Percentiles rank a stretch among this genome's conserved stretches.
Conservation (phyloP, 768 basidiomycete genomes). For the Pseudohyphozyma bogoriensis region DNA sequence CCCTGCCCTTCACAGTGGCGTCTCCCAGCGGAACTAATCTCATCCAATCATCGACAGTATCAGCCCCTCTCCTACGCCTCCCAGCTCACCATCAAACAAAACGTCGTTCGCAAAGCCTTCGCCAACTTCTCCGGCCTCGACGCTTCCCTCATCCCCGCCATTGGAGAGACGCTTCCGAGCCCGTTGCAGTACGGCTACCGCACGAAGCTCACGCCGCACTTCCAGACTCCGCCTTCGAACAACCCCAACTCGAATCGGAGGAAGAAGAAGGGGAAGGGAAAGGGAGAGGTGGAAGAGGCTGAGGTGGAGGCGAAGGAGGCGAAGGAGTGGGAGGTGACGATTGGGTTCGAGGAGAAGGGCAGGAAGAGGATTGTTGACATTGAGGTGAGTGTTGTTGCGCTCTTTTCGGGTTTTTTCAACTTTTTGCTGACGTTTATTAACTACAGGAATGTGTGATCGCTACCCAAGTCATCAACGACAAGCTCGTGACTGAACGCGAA, state of each 20-base stretch:
- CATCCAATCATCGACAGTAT: conserved; percentile 14
- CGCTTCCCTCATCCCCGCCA: conserved; percentile 50
- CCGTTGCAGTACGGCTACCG: conserved; percentile 85
- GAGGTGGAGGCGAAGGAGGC: conserved; percentile 13
- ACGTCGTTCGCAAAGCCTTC: conserved; percentile 76
- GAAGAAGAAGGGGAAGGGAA: conserved; percentile 42
- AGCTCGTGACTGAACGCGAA: conserved; percentile 52
- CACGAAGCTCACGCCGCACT: conserved; percentile 96
- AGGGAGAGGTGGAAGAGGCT: conserved; percentile 16
- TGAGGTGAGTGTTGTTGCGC: conserved; percentile 49
- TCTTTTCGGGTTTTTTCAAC: too few relatives aligned
- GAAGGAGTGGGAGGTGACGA: conserved; percentile 55
- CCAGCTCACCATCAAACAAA: conserved; percentile 76
- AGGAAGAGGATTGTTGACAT: conserved; percentile 73
- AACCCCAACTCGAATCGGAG: too few relatives aligned
- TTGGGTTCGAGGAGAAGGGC: conserved; percentile 80
- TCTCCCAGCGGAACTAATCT: neutral
- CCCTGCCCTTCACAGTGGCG: neutral
- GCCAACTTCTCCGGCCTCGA: conserved; percentile 59
- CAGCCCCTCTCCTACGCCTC: conserved; percentile 79
- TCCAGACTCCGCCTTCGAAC: conserved; percentile 60
- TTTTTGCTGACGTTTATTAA: too few relatives aligned
- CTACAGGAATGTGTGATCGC: conserved; percentile 47
- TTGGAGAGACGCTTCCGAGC: conserved; percentile 67
- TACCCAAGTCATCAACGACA: conserved; percentile 66